Base-by-base conservation (phyloP, 164 flowering plant species). In the Nymphaea colorata region DNA sequence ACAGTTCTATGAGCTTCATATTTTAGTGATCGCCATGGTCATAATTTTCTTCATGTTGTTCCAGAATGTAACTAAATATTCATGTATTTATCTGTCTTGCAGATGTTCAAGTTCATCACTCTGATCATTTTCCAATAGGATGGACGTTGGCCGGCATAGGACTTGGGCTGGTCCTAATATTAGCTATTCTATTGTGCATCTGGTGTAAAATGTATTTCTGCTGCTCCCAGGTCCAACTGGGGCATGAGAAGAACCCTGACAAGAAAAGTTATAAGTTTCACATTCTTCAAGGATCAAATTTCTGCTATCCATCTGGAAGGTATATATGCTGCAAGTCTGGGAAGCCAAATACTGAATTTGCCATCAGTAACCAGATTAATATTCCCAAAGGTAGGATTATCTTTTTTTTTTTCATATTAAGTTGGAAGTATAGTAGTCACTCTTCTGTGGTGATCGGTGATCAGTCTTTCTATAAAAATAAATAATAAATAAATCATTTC, bases 291-390 rank as follows among this genome's bases (percentile, higher is more conserved):
- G 87, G 81, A 69, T 69, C 85, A 64, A 90, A 93, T 77, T 90
- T 87, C 68, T 90, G 89, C 71, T 86, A 89, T 82, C 84, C 81
- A 75, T 89, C 98, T n/a, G 87, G 91, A 68, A 81, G 92, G 74
- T 80, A 69, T 61, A 69, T 78, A 4, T 82, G 89, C 72, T 68
- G 82, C 81, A 82, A 71, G 70, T 75, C 87, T 64, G 76, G 67
- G 64, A 82, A 79, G 75, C 89, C 78, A 68, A 76, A 78, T 2
- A 79, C 78, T 69, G 86, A 80, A 42, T 92, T 85, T 72, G 36
- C 86, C 57, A 81, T 76, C 64, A 69, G 79, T 65, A 80, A 75
- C 65, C 88, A 83, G 71, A 77, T 67, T 55, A 83, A 80, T 73
- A 75, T 90, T 71, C 88, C 96, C 5, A 83, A 79, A 87, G 98